Evolutionary conservation across 371 early-diverging fungal genomes (phyloP).

Genomic region (Blastocladiella emersonii): DNA sequence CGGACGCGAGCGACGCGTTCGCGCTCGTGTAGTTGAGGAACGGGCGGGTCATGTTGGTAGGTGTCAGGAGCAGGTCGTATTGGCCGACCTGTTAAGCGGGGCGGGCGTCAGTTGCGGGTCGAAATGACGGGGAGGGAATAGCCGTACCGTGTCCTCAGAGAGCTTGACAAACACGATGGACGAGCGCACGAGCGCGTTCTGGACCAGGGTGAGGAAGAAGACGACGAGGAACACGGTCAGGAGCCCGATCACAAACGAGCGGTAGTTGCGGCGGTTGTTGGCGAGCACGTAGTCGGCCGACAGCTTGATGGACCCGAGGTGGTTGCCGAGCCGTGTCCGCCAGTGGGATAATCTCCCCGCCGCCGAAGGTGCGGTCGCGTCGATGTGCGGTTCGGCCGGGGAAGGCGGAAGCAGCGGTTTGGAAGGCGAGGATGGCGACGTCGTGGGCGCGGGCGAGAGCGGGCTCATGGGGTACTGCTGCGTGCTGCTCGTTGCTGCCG

Average conservation of each 20-base stretch:
- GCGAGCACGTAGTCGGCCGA: not conserved
- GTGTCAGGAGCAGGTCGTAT: slow-evolving; percentile 6
- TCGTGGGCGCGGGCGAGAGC: too few species aligned
- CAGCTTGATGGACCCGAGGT: not conserved
- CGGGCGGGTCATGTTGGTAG: not conserved
- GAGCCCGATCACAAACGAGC: slow-evolving; percentile 11
- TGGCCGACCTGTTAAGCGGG: not conserved
- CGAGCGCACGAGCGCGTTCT: slow-evolving; percentile 5
- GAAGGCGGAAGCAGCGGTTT: too few species aligned
- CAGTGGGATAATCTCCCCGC: too few species aligned
- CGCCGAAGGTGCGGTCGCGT: too few species aligned
- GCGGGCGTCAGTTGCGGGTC: too few species aligned
- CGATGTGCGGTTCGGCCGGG: too few species aligned
- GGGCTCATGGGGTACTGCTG: too few species aligned
- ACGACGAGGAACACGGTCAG: slow-evolving; percentile 11
- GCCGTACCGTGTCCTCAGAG: slow-evolving; percentile 7
- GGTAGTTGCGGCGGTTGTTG: not conserved
- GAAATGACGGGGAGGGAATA: not conserved
- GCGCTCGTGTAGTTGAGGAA: slow-evolving; percentile 8
- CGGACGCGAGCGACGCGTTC: not conserved
- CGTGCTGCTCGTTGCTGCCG: too few species aligned
- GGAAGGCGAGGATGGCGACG: too few species aligned
- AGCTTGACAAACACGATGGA: slow-evolving; percentile 6
- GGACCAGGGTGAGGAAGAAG: slow-evolving; percentile 8
- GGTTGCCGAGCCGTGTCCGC: too few species aligned